phyloP scores from a whole-genome alignment of 257 asterid genomes.

The Henckelia pumila region DNA sequence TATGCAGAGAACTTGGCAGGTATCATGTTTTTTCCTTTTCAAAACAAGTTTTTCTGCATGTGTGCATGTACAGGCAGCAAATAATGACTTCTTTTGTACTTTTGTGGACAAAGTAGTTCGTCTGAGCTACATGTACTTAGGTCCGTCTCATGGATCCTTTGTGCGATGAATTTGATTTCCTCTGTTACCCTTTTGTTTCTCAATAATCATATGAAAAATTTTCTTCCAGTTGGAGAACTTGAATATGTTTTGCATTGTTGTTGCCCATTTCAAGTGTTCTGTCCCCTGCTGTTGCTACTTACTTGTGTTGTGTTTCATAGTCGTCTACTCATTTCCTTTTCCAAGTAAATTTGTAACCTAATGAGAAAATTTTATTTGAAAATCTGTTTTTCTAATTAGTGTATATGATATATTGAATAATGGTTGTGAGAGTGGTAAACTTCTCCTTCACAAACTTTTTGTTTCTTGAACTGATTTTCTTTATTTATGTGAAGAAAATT shows the following conservation, averaged over 20 bases:
- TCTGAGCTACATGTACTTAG: conserved; percentile 9
- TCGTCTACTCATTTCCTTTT: neutral
- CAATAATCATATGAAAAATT: neutral
- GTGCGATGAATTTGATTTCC: conserved; percentile 8
- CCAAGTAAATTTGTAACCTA: neutral
- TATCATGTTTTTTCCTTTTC: conserved; percentile 23
- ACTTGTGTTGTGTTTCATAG: neutral
- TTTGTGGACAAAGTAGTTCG: conserved; percentile 3
- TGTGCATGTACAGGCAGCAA: neutral
- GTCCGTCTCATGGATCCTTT: conserved; percentile 1
- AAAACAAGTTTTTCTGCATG: conserved; percentile 7
- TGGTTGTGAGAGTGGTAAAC: too few species aligned
- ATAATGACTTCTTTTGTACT: neutral
- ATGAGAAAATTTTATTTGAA: conserved; percentile 5
- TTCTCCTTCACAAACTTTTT: neutral
- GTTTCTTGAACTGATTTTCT: neutral
- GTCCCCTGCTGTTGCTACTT: conserved; percentile 6
- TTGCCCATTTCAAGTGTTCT: conserved; percentile 8
- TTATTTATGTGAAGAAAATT: neutral
- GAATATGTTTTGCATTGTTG: conserved; percentile 3
- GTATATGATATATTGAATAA: too few species aligned
- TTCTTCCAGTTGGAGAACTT: neutral
- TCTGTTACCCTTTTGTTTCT: neutral
- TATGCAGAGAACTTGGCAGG: conserved; percentile 98
- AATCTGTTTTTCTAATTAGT: neutral